Base-by-base conservation (phyloP, 805 yeast genomes). In the Saturnispora besseyi region DNA sequence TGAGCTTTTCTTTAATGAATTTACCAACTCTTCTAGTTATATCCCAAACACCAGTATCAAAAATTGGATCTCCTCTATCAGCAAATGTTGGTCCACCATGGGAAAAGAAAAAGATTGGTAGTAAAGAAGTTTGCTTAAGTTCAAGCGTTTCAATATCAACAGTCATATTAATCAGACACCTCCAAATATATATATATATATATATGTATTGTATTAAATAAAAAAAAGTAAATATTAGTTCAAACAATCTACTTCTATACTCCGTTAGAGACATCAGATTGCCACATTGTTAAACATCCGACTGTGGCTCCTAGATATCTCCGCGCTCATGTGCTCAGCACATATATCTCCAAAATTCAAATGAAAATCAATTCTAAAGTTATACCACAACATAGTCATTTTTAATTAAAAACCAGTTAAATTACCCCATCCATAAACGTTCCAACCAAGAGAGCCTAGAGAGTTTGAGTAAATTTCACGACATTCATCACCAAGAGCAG, bases 41-140 rank as follows among this genome's bases (percentile, higher is more conserved):
- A 18, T 71, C 66, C 69, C 75, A 82, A 0, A 90, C 90, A 6
- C 87, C 86, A 3, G 49, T 43, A 49, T 76, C 72, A 22, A 78
- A 78, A 41, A 68, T 65, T 22, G 65, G 69, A 45, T 69, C 74
- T n/a, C 71, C 65, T 29, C 69, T 61, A 57, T 82, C 81, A 72
- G 84, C 76, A 62, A 86, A 84, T 1, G 85, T 79, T 7, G 93
- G 93, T 1, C 90, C 93, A 8, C 95, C 93, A 65, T 85, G 93
- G 18, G 87, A 79, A 40, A 84, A 61, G 62, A 85, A 86, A 60
- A 67, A 82, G 1, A 80, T 75, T 5, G 93, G 91, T 28, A 57
- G 41, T 7, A 64, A 53, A 54, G 59, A 34, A 7, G 58, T 45
- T 21, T 52, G 38, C 4, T 49, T 49, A 44, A 59, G 57, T 22